Percentiles rank a stretch among this genome's conserved stretches.
Conservation (phyloP, 176 grass and related monocot genomes). For the Zoysia pacifica region DNA sequence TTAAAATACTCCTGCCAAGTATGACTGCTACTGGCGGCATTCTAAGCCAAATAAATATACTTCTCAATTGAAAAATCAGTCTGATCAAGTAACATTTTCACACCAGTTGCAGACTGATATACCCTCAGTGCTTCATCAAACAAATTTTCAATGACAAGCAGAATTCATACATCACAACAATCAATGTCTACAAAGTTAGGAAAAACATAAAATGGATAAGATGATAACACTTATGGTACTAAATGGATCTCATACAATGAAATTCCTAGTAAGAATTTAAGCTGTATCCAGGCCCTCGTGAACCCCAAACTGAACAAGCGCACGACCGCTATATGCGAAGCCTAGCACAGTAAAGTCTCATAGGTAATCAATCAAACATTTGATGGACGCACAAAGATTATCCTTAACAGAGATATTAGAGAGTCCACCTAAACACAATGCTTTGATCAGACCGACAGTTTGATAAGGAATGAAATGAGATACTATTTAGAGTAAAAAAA, state of each 20-base stretch:
- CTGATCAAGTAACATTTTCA: not conserved
- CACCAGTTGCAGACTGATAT: constrained; percentile 14
- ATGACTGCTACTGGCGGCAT: not conserved
- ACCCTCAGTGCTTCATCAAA: constrained; percentile 12
- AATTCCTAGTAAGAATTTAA: constrained; percentile 5
- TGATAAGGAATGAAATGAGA: not conserved
- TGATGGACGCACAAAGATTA: not conserved
- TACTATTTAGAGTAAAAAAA: not conserved
- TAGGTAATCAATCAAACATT: constrained; percentile 17
- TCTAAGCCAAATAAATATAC: constrained; percentile 1
- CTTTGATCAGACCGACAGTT: not conserved
- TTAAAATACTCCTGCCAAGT: not conserved
- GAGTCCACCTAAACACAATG: not conserved
- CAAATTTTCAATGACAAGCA: constrained; percentile 21
- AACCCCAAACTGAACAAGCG: not conserved
- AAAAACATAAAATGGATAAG: constrained; percentile 27
- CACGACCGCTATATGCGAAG: not conserved
- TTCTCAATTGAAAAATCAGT: not conserved
- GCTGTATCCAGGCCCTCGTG: not conserved
- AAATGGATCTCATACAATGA: constrained; percentile 22
- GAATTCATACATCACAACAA: constrained; percentile 25
- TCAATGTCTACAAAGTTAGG: not conserved
- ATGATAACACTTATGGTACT: not conserved
- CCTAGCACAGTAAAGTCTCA: constrained; percentile 9
- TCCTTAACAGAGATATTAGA: not conserved